These are phyloP conservation scores for Ophiostoma quercus DNA, from an alignment of 2,329 filamentous ascomycete species.

Conservation along the genomic window DNA sequence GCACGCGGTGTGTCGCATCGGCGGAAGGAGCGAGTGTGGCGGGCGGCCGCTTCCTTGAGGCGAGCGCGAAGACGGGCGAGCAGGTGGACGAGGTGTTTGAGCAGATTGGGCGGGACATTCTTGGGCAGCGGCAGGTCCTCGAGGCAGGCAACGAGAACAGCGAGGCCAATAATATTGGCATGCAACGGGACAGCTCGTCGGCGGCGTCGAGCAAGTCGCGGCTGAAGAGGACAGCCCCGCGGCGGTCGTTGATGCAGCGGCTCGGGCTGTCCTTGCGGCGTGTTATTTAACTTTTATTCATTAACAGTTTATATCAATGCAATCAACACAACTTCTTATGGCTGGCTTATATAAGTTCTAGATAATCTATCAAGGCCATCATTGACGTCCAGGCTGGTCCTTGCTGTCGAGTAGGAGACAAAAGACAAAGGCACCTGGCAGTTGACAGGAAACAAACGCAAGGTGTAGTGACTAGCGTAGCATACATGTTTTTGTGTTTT, in stretches of 20 bases:
- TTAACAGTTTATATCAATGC: neutral
- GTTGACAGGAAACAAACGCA: neutral
- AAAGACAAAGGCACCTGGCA: neutral
- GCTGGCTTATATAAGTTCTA: slow-evolving; percentile 14
- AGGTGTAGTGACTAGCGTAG: slow-evolving; percentile 10
- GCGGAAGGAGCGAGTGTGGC: neutral
- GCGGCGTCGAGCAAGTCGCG: neutral
- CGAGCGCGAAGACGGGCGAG: neutral
- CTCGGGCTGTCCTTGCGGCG: neutral
- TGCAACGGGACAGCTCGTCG: neutral
- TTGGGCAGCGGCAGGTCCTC: neutral
- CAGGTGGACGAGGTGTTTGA: neutral
- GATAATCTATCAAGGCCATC: slow-evolving; percentile 5
- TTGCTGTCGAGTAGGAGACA: neutral
- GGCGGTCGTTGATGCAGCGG: neutral
- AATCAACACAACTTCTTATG: neutral
- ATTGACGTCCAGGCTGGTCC: slow-evolving; percentile 7
- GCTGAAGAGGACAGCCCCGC: neutral
- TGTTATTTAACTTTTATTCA: neutral
- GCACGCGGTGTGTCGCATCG: neutral
- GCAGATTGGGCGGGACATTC: neutral
- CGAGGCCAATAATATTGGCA: neutral
- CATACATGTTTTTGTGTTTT: neutral
- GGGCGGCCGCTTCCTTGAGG: neutral
- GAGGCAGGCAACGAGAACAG: neutral